Evolutionary conservation across 2,329 filamentous ascomycete species (phyloP).

Genomic region (Cryphonectria japonica): DNA sequence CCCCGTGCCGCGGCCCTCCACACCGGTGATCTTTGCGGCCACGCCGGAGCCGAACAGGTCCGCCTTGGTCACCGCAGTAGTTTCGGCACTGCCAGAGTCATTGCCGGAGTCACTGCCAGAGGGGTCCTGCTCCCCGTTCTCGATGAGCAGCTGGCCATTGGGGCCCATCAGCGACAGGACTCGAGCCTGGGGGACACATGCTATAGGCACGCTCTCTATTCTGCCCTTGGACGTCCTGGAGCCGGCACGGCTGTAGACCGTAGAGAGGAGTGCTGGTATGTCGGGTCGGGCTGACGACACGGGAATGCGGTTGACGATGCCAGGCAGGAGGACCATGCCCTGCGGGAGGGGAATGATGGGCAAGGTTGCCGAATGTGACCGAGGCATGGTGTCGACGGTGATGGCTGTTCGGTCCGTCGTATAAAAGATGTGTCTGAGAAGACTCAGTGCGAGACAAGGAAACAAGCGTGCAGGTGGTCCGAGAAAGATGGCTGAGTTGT

Average conservation of each 20-base stretch:
- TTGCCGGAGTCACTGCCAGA: conserved; percentile 47
- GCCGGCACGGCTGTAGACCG: conserved; percentile 77
- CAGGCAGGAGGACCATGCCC: conserved; percentile 81
- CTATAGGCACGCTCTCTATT: conserved; percentile 74
- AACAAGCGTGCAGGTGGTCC: not conserved
- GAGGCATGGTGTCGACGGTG: conserved; percentile 34
- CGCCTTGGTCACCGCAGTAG: conserved; percentile 63
- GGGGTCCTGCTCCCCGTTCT: conserved; percentile 61
- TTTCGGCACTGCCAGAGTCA: conserved; percentile 50
- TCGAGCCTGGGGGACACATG: conserved; percentile 77
- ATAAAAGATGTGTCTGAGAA: not conserved
- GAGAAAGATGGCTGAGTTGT: not conserved
- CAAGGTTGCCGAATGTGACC: conserved; percentile 53
- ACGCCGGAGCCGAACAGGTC: conserved; percentile 86
- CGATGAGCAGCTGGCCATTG: conserved; percentile 76
- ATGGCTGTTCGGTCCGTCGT: not conserved
- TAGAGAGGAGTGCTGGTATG: conserved; percentile 83
- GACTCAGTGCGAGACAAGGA: not conserved
- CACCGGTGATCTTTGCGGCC: conserved; percentile 75
- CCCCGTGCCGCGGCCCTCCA: conserved; percentile 73
- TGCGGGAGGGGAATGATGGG: conserved; percentile 83
- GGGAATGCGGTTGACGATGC: conserved; percentile 81
- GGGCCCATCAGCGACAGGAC: conserved; percentile 70
- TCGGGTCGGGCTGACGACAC: conserved; percentile 81
- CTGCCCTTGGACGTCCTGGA: conserved; percentile 67